Conservation (phyloP, 495 filamentous ascomycete species). For the Penicillium macrosclerotiorum region DNA sequence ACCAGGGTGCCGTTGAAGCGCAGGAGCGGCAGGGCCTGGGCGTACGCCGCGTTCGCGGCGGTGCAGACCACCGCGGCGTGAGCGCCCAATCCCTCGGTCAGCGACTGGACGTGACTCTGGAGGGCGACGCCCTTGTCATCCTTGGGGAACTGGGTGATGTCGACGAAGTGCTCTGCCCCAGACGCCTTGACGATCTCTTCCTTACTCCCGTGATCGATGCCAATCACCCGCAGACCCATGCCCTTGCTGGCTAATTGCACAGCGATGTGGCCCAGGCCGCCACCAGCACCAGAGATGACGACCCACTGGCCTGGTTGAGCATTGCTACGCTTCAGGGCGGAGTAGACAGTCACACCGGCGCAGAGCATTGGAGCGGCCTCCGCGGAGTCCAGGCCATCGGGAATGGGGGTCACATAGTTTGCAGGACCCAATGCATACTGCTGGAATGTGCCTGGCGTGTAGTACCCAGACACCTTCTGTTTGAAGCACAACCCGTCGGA, state of each 20-base stretch:
- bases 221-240: slow-evolving; percentile 67
- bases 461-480: slow-evolving; percentile 54
- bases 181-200: slow-evolving; percentile 54
- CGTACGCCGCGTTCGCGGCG: slow-evolving; percentile 65
- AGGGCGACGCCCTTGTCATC: slow-evolving; percentile 48
- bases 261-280: slow-evolving; percentile 65
- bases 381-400: slow-evolving; percentile 55
- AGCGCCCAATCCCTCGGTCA: slow-evolving; percentile 63
- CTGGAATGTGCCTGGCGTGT: slow-evolving; percentile 68
- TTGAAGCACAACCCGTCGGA: slow-evolving; percentile 59
- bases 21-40: slow-evolving; percentile 55
- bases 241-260: slow-evolving; percentile 60
- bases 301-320: slow-evolving; percentile 62
- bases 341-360: slow-evolving; percentile 59
- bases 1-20: slow-evolving; percentile 63
- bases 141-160: slow-evolving; percentile 54
- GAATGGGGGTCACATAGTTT: slow-evolving; percentile 68
- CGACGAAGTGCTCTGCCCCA: slow-evolving; percentile 69
- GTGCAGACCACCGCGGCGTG: slow-evolving; percentile 64
- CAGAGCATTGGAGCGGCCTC: slow-evolving; percentile 65
- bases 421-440: slow-evolving; percentile 66
- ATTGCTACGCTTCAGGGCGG: slow-evolving; percentile 56
- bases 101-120: slow-evolving; percentile 52
- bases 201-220: slow-evolving; percentile 65
- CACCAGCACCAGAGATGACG: slow-evolving; percentile 65